These are phyloP conservation scores for Leptographium wingfieldii DNA, from an alignment of 2,329 filamentous ascomycete genomes.

Conservation along the genomic window DNA sequence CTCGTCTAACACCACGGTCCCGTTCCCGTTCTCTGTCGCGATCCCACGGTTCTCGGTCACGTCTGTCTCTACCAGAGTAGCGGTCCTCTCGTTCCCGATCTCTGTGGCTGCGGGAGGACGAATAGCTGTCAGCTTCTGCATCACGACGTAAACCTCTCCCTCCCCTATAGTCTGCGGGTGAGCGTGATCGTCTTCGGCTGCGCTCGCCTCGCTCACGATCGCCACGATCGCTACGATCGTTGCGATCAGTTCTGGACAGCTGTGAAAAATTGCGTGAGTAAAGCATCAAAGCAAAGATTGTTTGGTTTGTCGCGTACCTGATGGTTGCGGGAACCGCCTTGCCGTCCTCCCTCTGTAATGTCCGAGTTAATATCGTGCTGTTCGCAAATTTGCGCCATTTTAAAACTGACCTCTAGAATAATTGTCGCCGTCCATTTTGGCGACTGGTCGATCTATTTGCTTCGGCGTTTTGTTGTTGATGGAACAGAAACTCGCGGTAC, in stretches of 20 bases:
- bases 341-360: constrained; percentile 31
- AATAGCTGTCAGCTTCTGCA: constrained; percentile 69
- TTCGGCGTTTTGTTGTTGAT: not conserved
- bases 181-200: constrained; percentile 70
- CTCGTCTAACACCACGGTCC: constrained; percentile 14
- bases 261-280: constrained; percentile 6
- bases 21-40: constrained; percentile 45
- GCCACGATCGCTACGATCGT: constrained; percentile 6
- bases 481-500: not conserved
- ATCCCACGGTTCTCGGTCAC: constrained; percentile 60
- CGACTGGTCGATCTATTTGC: not conserved
- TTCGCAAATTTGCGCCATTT: constrained; percentile 1
- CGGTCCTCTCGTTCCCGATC: constrained; percentile 89
- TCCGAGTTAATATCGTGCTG: not conserved
- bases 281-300: not conserved
- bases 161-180: constrained; percentile 56
- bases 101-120: constrained; percentile 81
- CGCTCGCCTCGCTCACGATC: constrained; percentile 22
- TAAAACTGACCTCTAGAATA: constrained; percentile 8
- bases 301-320: constrained; percentile 22
- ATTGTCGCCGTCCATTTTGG: constrained; percentile 11
- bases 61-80: constrained; percentile 58
- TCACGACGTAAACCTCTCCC: constrained; percentile 49
- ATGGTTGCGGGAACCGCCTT: constrained; percentile 42
- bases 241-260: constrained; percentile 14